Conservation (phyloP, 2,329 filamentous ascomycete species). For the Aspergillus terreus region DNA sequence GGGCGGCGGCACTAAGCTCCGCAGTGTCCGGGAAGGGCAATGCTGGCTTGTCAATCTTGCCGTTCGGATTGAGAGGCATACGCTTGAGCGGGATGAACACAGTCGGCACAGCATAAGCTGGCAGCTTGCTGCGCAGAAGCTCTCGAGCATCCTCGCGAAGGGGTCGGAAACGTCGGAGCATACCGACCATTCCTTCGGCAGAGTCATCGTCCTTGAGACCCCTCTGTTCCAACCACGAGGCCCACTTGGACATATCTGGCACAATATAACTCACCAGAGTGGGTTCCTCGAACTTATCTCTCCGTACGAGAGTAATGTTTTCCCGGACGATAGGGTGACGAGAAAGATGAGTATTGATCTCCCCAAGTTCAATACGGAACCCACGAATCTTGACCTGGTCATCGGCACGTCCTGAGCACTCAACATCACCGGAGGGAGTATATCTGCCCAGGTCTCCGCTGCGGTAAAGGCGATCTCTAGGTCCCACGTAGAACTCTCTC, state of each 20-base stretch:
- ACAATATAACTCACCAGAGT: slow-evolving; percentile 88
- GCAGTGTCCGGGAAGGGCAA: slow-evolving; percentile 77
- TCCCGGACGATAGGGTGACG: slow-evolving; percentile 74
- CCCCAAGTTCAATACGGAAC: slow-evolving; percentile 90
- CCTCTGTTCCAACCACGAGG: slow-evolving; percentile 59
- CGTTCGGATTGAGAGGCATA: slow-evolving; percentile 78
- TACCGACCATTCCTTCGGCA: slow-evolving; percentile 50
- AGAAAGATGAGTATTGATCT: slow-evolving; percentile 82
- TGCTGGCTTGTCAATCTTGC: slow-evolving; percentile 75
- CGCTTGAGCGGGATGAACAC: slow-evolving; percentile 69
- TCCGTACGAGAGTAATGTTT: slow-evolving; percentile 77
- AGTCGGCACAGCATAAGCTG: slow-evolving; percentile 71
- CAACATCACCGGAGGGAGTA: slow-evolving; percentile 66
- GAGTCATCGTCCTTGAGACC: slow-evolving; percentile 50
- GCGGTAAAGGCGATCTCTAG: slow-evolving; percentile 79
- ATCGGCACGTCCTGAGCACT: slow-evolving; percentile 76
- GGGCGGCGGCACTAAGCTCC: slow-evolving; percentile 57
- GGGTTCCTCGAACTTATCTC: slow-evolving; percentile 80
- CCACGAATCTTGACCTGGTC: slow-evolving; percentile 94
- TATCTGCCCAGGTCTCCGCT: slow-evolving; percentile 83
- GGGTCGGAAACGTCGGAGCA: slow-evolving; percentile 59
- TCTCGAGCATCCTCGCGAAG: slow-evolving; percentile 61
- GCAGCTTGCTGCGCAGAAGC: slow-evolving; percentile 67
- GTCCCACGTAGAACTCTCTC: slow-evolving; percentile 74
- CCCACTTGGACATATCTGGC: slow-evolving; percentile 73